These are phyloP conservation scores for Ajuga reptans DNA, from an alignment of 305 asterid species.

Conservation along the genomic window DNA sequence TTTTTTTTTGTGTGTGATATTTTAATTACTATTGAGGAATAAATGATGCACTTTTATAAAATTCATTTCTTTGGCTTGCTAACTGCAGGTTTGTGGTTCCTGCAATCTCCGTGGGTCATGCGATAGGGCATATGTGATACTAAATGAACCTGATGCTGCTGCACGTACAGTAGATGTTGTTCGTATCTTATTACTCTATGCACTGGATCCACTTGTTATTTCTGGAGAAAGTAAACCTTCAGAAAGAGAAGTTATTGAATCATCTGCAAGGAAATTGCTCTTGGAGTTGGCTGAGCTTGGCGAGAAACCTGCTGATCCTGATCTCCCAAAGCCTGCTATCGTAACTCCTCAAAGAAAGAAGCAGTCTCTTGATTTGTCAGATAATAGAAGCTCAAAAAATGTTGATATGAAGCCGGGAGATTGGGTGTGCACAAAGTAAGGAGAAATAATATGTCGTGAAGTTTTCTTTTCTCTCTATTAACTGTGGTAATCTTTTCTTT, in stretches of 20 bases:
- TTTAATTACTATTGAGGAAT: conserved; percentile 1
- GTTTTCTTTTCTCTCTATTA: not conserved
- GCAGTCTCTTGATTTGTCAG: conserved; percentile 22
- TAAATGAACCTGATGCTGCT: conserved; percentile 47
- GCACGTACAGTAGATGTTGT: conserved; percentile 81
- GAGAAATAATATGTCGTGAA: not conserved
- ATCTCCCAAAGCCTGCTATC: conserved; percentile 42
- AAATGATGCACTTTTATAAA: not conserved
- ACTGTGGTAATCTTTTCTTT: not conserved
- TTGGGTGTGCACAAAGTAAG: conserved; percentile 70
- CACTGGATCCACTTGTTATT: conserved; percentile 53
- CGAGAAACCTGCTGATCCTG: conserved; percentile 51
- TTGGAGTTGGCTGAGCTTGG: conserved; percentile 61
- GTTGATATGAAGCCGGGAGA: conserved; percentile 56
- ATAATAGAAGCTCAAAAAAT: conserved; percentile 22
- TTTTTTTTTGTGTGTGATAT: not conserved
- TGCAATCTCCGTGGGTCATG: conserved; percentile 79
- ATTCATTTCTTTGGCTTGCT: not conserved
- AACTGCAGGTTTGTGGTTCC: conserved; percentile 59
- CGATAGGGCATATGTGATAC: conserved; percentile 62
- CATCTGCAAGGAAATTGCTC: conserved; percentile 69
- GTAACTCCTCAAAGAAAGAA: conserved; percentile 33
- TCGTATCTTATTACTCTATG: conserved; percentile 56
- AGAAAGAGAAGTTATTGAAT: conserved; percentile 51
- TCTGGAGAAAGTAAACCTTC: conserved; percentile 44